phyloP scores from a whole-genome alignment of 306 rosid species.

The Sicyos edulis region DNA sequence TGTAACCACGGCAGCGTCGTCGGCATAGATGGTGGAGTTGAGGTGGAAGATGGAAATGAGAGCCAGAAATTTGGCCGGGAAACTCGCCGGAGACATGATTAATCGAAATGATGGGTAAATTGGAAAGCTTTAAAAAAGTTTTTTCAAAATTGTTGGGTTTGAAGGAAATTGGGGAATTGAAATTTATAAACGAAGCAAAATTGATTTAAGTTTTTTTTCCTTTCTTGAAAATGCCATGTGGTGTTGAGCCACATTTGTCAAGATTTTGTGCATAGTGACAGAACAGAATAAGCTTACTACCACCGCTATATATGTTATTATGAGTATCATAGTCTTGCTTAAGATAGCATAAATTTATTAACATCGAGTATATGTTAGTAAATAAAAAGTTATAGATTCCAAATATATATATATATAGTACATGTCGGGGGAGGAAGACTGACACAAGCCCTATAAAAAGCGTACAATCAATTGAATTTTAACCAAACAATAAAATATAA shows the following conservation, averaged over 20 bases:
- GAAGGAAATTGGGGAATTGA: neutral
- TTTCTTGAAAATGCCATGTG: neutral
- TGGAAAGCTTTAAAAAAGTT: neutral
- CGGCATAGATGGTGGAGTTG: neutral
- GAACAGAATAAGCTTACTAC: neutral
- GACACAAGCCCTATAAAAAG: no score
- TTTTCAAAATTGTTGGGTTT: neutral
- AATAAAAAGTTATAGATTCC: no score
- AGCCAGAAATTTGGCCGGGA: neutral
- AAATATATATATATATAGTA: no score
- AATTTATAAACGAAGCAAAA: neutral
- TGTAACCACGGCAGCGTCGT: neutral
- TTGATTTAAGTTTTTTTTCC: no score
- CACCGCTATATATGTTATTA: slow-evolving; percentile 10
- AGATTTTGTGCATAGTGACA: neutral
- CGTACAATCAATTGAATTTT: no score
- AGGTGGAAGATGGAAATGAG: neutral
- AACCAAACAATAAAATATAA: no score
- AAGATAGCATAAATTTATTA: no score
- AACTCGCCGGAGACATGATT: neutral
- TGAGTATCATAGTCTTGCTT: no score
- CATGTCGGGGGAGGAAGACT: no score
- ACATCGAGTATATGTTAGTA: no score
- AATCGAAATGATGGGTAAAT: neutral
- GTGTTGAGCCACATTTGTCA: neutral